phyloP scores from a whole-genome alignment of 208 protist species.

The Balamuthia mandrillaris region DNA sequence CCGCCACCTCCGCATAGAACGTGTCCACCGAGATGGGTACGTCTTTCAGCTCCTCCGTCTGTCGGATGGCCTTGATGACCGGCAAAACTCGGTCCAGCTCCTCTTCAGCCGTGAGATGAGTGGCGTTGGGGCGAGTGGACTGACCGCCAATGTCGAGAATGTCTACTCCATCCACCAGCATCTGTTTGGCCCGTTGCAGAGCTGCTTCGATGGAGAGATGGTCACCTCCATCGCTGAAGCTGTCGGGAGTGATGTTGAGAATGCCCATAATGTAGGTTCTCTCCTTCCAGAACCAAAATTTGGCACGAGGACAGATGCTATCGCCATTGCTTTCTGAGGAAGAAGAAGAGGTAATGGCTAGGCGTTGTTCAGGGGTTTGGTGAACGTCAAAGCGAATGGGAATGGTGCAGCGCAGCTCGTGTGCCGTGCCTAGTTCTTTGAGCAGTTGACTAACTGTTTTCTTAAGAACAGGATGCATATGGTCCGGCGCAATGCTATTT shows the following conservation, averaged over 20 bases:
- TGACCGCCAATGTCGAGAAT: slow-evolving; percentile 65
- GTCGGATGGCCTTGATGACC: slow-evolving; percentile 45
- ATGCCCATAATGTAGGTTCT: slow-evolving; percentile 43
- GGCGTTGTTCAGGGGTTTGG: no score
- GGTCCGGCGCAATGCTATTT: slow-evolving; percentile 54
- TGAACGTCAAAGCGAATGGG: slow-evolving; percentile 23
- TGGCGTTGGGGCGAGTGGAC: slow-evolving; percentile 49
- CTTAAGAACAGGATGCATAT: slow-evolving; percentile 38
- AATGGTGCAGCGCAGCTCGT: background rate
- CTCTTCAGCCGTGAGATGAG: slow-evolving; percentile 15
- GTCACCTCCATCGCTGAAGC: slow-evolving; percentile 60
- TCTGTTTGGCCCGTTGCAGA: background rate
- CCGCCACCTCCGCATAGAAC: slow-evolving; percentile 29
- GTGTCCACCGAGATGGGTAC: slow-evolving; percentile 56
- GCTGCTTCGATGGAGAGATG: background rate
- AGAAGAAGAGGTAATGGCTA: no score
- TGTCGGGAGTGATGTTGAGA: slow-evolving; percentile 62
- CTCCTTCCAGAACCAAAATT: slow-evolving; percentile 19
- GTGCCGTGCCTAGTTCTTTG: slow-evolving; percentile 5
- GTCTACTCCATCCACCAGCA: slow-evolving; percentile 37
- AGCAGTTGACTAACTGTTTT: slow-evolving; percentile 21
- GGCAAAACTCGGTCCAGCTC: slow-evolving; percentile 52
- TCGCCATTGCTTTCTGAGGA: no score
- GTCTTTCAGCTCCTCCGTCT: background rate
- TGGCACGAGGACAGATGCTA: no score